Percentiles rank a stretch among this genome's conserved stretches.
These are phyloP conservation scores for Phanerochaete carnosa DNA, from an alignment of 768 basidiomycete species.

Conservation along the genomic window DNA sequence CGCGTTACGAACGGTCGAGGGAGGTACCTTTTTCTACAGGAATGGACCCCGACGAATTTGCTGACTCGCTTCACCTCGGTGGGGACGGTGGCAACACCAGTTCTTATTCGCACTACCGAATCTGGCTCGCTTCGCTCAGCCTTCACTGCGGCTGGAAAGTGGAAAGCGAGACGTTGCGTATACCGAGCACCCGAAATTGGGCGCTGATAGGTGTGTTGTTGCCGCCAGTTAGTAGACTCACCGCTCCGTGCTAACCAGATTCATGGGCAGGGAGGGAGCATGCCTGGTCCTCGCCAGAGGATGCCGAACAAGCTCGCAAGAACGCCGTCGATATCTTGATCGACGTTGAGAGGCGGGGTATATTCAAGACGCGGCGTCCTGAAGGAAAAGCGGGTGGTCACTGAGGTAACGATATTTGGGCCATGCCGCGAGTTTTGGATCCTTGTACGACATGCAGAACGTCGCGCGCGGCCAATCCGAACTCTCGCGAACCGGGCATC, in stretches of 20 bases:
- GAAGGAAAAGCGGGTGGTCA: slow-evolving; percentile 60
- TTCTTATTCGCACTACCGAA: slow-evolving; percentile 79
- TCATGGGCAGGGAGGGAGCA: slow-evolving; percentile 4
- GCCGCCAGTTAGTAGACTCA: too few species aligned
- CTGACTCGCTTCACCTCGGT: slow-evolving; percentile 53
- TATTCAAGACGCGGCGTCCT: slow-evolving; percentile 69
- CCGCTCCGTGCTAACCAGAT: background rate
- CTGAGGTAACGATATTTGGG: slow-evolving; percentile 5
- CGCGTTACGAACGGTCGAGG: slow-evolving; percentile 52
- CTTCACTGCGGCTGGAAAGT: slow-evolving; percentile 79
- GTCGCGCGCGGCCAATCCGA: too few species aligned
- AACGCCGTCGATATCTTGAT: slow-evolving; percentile 54
- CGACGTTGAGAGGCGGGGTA: slow-evolving; percentile 54
- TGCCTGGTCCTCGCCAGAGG: slow-evolving; percentile 13
- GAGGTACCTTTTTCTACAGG: slow-evolving; percentile 21
- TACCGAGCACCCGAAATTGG: slow-evolving; percentile 95
- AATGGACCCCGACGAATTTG: slow-evolving; percentile 25
- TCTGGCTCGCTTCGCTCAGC: slow-evolving; percentile 79
- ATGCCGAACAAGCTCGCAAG: slow-evolving; percentile 29
- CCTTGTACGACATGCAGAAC: too few species aligned
- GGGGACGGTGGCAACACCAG: slow-evolving; percentile 57
- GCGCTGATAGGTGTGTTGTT: slow-evolving; percentile 71
- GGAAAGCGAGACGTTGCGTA: slow-evolving; percentile 82
- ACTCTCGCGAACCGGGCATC: too few species aligned
- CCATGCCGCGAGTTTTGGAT: too few species aligned